Conservation (phyloP, 306 rosid species). For the Lathyrus aphaca region DNA sequence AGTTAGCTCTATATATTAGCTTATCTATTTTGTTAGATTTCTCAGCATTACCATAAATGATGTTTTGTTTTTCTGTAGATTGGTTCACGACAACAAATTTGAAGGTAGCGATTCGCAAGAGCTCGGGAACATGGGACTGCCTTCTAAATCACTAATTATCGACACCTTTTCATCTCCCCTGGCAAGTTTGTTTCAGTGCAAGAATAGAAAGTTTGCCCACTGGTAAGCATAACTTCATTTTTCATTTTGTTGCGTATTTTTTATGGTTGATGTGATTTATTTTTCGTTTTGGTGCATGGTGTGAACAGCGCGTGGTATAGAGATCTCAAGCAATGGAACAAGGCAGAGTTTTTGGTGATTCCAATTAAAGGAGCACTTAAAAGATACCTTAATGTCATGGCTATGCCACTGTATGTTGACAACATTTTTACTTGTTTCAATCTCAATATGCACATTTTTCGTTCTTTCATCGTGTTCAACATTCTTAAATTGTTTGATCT, state of each 20-base stretch:
- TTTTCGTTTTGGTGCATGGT: conserved; percentile 38
- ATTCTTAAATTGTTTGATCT: conserved; percentile 40
- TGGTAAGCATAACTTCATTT: conserved; percentile 50
- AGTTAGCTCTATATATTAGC: conserved; percentile 43
- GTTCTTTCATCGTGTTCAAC: conserved; percentile 27
- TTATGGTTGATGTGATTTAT: conserved; percentile 27
- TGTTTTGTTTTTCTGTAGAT: conserved; percentile 48
- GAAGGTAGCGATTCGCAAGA: conserved; percentile 54
- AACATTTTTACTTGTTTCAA: conserved; percentile 23
- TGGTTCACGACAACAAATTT: conserved; percentile 62
- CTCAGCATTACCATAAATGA: conserved; percentile 31
- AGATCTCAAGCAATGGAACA: conserved; percentile 42
- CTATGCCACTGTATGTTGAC: conserved; percentile 55
- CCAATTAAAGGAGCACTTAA: conserved; percentile 50
- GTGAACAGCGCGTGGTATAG: conserved; percentile 56
- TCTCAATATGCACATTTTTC: conserved; percentile 31
- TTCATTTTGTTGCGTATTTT: conserved; percentile 9
- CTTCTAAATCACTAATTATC: conserved; percentile 49
- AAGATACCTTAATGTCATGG: conserved; percentile 47
- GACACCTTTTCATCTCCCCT: conserved; percentile 45
- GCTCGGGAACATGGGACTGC: conserved; percentile 41
- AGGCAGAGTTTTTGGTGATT: conserved; percentile 37
- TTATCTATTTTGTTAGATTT: conserved; percentile 25
- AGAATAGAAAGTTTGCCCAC: conserved; percentile 65
- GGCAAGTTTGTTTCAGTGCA: conserved; percentile 40